Percentiles rank a stretch among this genome's conserved stretches.
These are phyloP conservation scores for Candida dubliniensis DNA, from an alignment of 1,139 yeast species.

Conservation along the genomic window DNA sequence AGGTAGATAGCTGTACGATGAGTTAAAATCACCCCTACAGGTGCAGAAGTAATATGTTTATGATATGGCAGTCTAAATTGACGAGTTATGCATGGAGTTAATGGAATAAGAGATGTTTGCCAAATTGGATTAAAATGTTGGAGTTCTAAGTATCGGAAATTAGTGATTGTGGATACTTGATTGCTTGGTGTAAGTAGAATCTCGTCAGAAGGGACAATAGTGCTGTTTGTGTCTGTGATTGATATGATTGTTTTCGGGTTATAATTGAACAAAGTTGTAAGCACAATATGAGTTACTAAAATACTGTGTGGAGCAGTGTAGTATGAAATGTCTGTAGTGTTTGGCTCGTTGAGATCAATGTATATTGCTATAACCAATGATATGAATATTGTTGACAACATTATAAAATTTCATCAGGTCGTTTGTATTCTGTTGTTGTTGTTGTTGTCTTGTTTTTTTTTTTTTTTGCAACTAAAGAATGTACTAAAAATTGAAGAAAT, in stretches of 20 bases:
- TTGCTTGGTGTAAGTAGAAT: not conserved
- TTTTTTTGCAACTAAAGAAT: too few species aligned
- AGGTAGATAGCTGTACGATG: slow-evolving; percentile 7
- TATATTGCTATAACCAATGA: not conserved
- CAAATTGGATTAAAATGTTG: not conserved
- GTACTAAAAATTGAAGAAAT: too few species aligned
- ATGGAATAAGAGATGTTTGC: slow-evolving; percentile 7
- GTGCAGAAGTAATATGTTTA: not conserved
- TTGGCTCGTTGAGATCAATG: slow-evolving; percentile 1
- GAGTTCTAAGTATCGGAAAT: slow-evolving; percentile 8
- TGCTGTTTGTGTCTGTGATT: slow-evolving; percentile 10
- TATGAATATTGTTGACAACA: not conserved
- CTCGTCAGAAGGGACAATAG: slow-evolving; percentile 12
- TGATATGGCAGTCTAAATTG: not conserved
- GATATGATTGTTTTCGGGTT: slow-evolving; percentile 10
- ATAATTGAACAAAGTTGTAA: not conserved
- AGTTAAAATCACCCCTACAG: slow-evolving; percentile 6
- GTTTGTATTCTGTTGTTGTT: too few species aligned
- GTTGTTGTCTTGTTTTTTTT: too few species aligned
- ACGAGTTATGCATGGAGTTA: slow-evolving; percentile 12
- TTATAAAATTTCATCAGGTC: too few species aligned
- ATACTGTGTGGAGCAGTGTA: not conserved
- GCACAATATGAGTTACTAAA: slow-evolving; percentile 1
- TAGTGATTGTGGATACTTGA: not conserved
- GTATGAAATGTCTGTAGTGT: not conserved